Base-by-base conservation (phyloP, 306 rosid genomes). In the Leucaena leucocephala region DNA sequence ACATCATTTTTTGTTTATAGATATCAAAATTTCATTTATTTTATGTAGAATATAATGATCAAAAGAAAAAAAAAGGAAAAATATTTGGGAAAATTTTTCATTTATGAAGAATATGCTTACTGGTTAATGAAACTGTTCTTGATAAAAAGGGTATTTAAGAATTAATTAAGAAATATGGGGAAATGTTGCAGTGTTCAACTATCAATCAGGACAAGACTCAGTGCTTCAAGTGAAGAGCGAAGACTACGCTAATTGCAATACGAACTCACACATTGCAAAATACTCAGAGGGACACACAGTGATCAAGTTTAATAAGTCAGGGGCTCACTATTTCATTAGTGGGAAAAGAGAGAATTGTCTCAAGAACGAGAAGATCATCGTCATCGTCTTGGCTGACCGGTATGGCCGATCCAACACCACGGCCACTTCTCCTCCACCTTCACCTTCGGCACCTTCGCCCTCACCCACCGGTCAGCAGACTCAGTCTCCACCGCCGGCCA, bases 261-360 rank as follows among this genome's bases (percentile, higher is more conserved):
- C 87, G 1, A 82, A 85, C 74, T 45, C 86, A 2, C 81, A 88
- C 3, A 44, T 80, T 2, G 55, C 64, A 27, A 89, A 91, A 44
- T 84, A 54, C 76, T 79, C 87, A n/a, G 96, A 90, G n/a, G 99
- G 99, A 46, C 92, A 93, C 81, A 86, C 98, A 3, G 86, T 84
- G 5, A 65, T 71, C 90, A 72, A 73, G 42, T 89, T 92, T 45
- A 61, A 16, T 8, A 69, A 82, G 66, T 90, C 98, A 5, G 98
- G 98, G 27, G 70, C 90, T 50, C 84, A 86, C 85, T 90, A 50
- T 76, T 96, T 96, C 85, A 84, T 93, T 27, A 91, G 97, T 72
- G 99, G 99, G 16, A 90, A 82, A 85, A 88, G 84, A 81, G 90
- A 89, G n/a, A 84, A 81, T 74, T 96, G 99, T 68, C 75, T 62